Evolutionary conservation across 2,329 filamentous ascomycete species (phyloP).

Genomic region (Allantophomopsis lycopodina): DNA sequence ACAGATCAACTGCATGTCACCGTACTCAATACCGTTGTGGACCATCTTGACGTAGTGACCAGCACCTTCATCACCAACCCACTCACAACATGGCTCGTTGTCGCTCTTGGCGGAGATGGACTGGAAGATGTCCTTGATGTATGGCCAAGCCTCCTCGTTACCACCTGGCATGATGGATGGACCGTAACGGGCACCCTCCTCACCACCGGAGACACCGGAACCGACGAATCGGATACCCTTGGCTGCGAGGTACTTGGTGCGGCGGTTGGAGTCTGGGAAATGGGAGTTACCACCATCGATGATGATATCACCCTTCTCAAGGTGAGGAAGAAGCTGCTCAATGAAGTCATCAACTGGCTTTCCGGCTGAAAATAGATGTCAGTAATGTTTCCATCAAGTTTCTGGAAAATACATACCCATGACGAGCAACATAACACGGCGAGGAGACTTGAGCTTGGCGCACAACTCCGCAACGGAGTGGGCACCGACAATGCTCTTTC

Average conservation of each 20-base stretch:
- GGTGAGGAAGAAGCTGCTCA: constrained; percentile 75
- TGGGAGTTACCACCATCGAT: constrained; percentile 99
- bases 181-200: constrained; percentile 96
- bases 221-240: constrained; percentile 97
- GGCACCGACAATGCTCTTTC: constrained; percentile 90
- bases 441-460: constrained; percentile 91
- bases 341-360: constrained; percentile 99
- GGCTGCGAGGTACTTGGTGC: constrained; percentile 69
- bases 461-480: constrained; percentile 91
- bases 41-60: constrained; percentile 99
- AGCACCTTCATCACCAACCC: constrained; percentile 98
- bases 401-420: constrained; percentile 39
- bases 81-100: constrained; percentile 95
- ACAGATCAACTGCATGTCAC: constrained; percentile 99
- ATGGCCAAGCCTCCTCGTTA: constrained; percentile 94
- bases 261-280: constrained; percentile 97
- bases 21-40: constrained; percentile 99
- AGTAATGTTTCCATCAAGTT: too few species aligned
- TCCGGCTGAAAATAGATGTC: constrained; percentile 34
- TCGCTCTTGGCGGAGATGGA: constrained; percentile 96
- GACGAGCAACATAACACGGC: constrained; percentile 96
- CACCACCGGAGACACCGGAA: constrained; percentile 94
- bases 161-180: constrained; percentile 98
- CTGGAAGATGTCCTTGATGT: constrained; percentile 99
- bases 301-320: constrained; percentile 88